Base-by-base conservation (phyloP, 2,329 filamentous ascomycete species). In the Cryphonectria parasitica region DNA sequence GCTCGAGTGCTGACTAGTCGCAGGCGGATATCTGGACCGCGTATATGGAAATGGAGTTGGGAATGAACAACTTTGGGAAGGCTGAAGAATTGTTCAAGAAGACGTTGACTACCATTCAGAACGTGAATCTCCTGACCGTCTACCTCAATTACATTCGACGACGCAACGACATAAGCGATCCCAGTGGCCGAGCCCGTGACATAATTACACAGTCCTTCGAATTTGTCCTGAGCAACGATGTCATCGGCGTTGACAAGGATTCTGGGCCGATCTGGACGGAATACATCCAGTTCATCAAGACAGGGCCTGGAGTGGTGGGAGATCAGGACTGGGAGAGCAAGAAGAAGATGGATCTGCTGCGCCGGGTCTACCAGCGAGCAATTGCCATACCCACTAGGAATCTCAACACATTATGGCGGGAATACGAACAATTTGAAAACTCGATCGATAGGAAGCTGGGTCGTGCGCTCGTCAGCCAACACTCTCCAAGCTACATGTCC, bases 391-490 rank as follows among this genome's bases (percentile, higher is more conserved):
- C 97, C 5, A 97, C 94, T 73, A 89, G 91, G 68, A 92, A 91
- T 43, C 89, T 97, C 64, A 93, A 95, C 77, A 88, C 87, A 67
- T 83, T 99, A 19, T 99, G 96, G 97, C 97, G 97, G 79, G 95
- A 99, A 77, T 99, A 99, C 78, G 95, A 98, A 79, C 91, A 93
- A 75, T 99, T 99, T 77, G 96, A 99, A 82, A 94, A 96, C 88
- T 89, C 91, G 7, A 82, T 98, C 71, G 98, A 98, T 84, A 98
- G 97, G 81, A 89, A 94, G 74, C 97, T 94, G 58, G 96, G 94
- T 58, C 93, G 95, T 34, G 98, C 98, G 81, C 95, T 97, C 75
- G 87, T 99, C 4, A 94, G 97, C 78, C 96, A 99, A 77, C 91
- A 92, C 72, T 98, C 95, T 0, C 92, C 95, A 1, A 89, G 92